Conservation (phyloP, 2,329 filamentous ascomycete species). For the Xylariaceae sp. region DNA sequence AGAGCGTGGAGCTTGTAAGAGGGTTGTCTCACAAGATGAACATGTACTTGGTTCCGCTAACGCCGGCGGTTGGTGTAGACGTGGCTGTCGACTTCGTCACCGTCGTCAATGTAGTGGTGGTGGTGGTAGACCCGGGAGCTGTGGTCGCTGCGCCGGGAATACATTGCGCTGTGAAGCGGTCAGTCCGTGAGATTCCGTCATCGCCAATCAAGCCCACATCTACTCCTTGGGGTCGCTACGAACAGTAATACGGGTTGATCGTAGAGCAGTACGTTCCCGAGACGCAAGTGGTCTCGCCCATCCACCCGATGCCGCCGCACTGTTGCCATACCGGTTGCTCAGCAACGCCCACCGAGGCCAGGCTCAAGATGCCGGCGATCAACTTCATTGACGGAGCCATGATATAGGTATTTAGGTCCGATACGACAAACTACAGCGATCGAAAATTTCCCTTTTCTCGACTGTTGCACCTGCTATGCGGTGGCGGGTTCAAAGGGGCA, state of each 20-base stretch:
- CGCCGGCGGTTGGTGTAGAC: neutral
- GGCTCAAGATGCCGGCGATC: neutral
- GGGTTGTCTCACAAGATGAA: constrained; percentile 3
- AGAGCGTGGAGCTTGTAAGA: neutral
- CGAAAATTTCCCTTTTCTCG: neutral
- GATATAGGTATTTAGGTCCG: neutral
- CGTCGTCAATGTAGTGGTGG: neutral
- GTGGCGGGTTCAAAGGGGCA: neutral
- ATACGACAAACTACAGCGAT: neutral
- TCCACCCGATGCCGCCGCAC: neutral
- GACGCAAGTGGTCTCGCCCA: neutral
- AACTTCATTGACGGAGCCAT: neutral
- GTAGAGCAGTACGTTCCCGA: neutral
- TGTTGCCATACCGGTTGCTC: neutral
- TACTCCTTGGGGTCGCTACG: neutral
- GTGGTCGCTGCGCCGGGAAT: neutral
- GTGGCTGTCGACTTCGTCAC: neutral
- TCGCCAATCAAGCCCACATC: neutral
- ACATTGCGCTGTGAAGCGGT: neutral
- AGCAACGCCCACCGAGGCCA: neutral
- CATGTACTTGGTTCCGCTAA: constrained; percentile 2
- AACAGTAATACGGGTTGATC: neutral
- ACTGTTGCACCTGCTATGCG: neutral
- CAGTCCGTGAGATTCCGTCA: no score
- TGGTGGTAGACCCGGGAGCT: neutral